Conservation (phyloP, 2,329 filamentous ascomycete genomes). For the Fusarium sp. region DNA sequence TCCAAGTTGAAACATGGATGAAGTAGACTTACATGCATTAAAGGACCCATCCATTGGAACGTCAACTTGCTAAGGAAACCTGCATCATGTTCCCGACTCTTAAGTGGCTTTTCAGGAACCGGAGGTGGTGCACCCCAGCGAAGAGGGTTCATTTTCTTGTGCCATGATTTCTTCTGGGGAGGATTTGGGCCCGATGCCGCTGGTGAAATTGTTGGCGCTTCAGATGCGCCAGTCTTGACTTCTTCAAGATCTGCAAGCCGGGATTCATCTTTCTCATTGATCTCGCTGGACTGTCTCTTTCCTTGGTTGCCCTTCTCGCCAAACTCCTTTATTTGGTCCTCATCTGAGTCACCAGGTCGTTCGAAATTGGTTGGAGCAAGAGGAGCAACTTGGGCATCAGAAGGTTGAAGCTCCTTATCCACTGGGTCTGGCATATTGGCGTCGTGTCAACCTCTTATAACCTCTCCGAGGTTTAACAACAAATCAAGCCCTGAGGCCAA, state of each 20-base stretch:
- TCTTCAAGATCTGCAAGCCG: constrained; percentile 39
- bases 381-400: constrained; percentile 48
- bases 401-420: constrained; percentile 48
- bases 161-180: constrained; percentile 68
- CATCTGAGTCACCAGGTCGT: constrained; percentile 30
- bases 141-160: constrained; percentile 71
- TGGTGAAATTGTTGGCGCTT: constrained; percentile 65
- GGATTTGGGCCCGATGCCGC: constrained; percentile 53
- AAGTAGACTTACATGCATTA: constrained; percentile 76
- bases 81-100: constrained; percentile 78
- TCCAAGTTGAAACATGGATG: constrained; percentile 1
- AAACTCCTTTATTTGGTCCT: constrained; percentile 31
- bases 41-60: constrained; percentile 89
- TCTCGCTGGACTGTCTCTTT: constrained; percentile 3
- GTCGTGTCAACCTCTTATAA: constrained; percentile 12
- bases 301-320: constrained; percentile 35
- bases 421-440: constrained; percentile 45
- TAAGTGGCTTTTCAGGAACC: constrained; percentile 63
- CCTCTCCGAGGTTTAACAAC: neutral
- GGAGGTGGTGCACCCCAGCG: constrained; percentile 68
- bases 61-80: constrained; percentile 79
- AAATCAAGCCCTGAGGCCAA: neutral
- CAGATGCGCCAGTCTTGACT: constrained; percentile 66
- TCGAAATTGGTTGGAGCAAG: constrained; percentile 44
- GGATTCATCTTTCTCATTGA: constrained; percentile 17